Evolutionary conservation across 2,329 filamentous ascomycete genomes (phyloP).

Genomic region (Cercospora beticola): DNA sequence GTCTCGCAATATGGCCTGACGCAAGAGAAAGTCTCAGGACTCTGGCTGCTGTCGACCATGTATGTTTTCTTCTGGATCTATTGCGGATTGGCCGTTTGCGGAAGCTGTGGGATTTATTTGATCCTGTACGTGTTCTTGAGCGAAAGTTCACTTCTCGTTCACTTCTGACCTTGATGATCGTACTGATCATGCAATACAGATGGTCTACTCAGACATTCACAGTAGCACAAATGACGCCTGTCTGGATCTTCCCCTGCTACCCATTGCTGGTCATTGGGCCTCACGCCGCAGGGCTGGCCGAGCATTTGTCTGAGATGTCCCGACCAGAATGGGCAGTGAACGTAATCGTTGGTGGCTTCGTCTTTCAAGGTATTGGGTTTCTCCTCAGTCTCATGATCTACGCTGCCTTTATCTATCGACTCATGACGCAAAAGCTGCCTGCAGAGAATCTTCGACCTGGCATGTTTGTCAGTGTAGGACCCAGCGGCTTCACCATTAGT

Average conservation of each 20-base stretch:
- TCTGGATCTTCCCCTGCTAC: conserved; percentile 86
- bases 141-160: not conserved
- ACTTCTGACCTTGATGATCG: not conserved
- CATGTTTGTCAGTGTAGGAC: conserved; percentile 83
- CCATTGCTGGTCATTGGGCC: conserved; percentile 75
- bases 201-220: conserved; percentile 67
- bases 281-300: conserved; percentile 62
- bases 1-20: conserved; percentile 69
- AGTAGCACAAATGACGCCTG: conserved; percentile 80
- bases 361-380: conserved; percentile 65
- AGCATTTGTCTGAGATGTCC: conserved; percentile 42
- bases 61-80: conserved; percentile 74
- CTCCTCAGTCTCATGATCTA: conserved; percentile 75
- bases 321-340: conserved; percentile 46
- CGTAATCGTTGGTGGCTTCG: conserved; percentile 59
- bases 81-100: conserved; percentile 63
- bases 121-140: conserved; percentile 59
- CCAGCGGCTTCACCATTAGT: conserved; percentile 66
- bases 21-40: conserved; percentile 48
- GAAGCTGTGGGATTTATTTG: conserved; percentile 71
- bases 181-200: conserved; percentile 39
- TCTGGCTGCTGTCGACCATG: conserved; percentile 58
- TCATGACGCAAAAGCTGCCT: conserved; percentile 86
- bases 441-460: conserved; percentile 72
- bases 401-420: conserved; percentile 76